Evolutionary conservation across 306 rosid species (phyloP).

Genomic region (Ceratonia siliqua): DNA sequence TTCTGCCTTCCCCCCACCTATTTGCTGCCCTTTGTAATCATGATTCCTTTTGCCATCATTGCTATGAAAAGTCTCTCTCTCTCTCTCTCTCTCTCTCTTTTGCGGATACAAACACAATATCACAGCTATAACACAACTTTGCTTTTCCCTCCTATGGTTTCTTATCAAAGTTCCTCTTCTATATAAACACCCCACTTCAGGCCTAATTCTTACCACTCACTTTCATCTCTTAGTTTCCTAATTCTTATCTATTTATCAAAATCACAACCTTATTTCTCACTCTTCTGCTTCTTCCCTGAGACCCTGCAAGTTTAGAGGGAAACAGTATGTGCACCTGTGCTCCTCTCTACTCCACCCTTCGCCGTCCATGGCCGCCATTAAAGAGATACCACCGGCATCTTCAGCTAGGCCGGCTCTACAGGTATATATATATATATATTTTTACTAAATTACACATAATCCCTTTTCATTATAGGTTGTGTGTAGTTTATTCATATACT

Average conservation of each 20-base stretch:
- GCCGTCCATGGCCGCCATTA: slow-evolving; percentile 43
- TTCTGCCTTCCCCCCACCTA: slow-evolving; percentile 49
- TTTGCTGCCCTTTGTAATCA: slow-evolving; percentile 76
- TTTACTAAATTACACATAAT: no score
- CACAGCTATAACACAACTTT: slow-evolving; percentile 48
- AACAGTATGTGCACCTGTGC: slow-evolving; percentile 50
- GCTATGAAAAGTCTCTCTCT: slow-evolving; percentile 56
- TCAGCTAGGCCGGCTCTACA: slow-evolving; percentile 50
- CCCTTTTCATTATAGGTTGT: no score
- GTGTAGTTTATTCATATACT: no score
- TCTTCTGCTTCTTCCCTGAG: not conserved
- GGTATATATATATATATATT: no score
- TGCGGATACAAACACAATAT: slow-evolving; percentile 46
- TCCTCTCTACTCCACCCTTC: slow-evolving; percentile 33
- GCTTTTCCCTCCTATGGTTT: slow-evolving; percentile 19
- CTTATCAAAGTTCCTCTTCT: not conserved
- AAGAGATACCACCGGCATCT: slow-evolving; percentile 45
- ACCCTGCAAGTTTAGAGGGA: not conserved
- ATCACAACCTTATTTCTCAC: slow-evolving; percentile 35
- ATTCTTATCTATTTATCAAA: no score
- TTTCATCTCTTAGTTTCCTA: slow-evolving; percentile 28
- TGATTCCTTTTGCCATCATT: slow-evolving; percentile 85
- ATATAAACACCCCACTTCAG: slow-evolving; percentile 51
- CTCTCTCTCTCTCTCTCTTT: slow-evolving; percentile 34
- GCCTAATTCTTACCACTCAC: slow-evolving; percentile 39